These are phyloP conservation scores for Didymella segeticola DNA, from an alignment of 2,329 filamentous ascomycete species.

Conservation along the genomic window DNA sequence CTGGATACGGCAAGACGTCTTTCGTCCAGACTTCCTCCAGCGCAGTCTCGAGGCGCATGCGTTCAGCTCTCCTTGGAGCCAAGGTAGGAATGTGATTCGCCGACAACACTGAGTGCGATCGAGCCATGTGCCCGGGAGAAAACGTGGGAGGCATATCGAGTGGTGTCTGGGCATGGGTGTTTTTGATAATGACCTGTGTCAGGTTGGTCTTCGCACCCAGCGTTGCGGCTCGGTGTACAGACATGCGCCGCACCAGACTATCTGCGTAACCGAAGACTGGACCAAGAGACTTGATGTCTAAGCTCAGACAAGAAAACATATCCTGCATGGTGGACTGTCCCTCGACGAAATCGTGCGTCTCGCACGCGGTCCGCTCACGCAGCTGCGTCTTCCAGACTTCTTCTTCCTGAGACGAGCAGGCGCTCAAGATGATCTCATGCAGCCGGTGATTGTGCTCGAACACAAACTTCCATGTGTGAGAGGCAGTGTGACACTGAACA, in stretches of 20 bases:
- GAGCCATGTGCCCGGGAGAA: conserved; percentile 66
- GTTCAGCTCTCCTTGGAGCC: conserved; percentile 75
- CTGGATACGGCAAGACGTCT: conserved; percentile 80
- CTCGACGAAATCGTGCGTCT: conserved; percentile 60
- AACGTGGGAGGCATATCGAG: conserved; percentile 53
- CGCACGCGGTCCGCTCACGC: conserved; percentile 57
- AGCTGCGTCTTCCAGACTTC: conserved; percentile 79
- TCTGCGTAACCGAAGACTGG: conserved; percentile 77
- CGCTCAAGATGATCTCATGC: conserved; percentile 86
- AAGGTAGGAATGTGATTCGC: conserved; percentile 72
- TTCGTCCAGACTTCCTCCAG: conserved; percentile 85
- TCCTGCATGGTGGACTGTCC: conserved; percentile 56
- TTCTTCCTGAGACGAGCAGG: conserved; percentile 82
- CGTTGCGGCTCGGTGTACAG: conserved; percentile 79
- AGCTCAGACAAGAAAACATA: conserved; percentile 68
- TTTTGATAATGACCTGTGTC: conserved; percentile 84
- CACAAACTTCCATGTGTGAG: conserved; percentile 89
- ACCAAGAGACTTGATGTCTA: conserved; percentile 77
- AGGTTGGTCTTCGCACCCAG: conserved; percentile 71
- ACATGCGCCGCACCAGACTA: conserved; percentile 69
- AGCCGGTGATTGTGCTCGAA: conserved; percentile 80
- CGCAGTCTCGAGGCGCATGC: conserved; percentile 75
- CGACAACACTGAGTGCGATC: conserved; percentile 81
- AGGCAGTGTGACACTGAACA: conserved; percentile 83
- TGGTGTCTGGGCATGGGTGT: conserved; percentile 74